A percentile compares a stretch with the other conserved stretches of the same genome.
These are phyloP conservation scores for Suhomyces guaymorum DNA, from an alignment of 1,139 yeast species.

Conservation along the genomic window DNA sequence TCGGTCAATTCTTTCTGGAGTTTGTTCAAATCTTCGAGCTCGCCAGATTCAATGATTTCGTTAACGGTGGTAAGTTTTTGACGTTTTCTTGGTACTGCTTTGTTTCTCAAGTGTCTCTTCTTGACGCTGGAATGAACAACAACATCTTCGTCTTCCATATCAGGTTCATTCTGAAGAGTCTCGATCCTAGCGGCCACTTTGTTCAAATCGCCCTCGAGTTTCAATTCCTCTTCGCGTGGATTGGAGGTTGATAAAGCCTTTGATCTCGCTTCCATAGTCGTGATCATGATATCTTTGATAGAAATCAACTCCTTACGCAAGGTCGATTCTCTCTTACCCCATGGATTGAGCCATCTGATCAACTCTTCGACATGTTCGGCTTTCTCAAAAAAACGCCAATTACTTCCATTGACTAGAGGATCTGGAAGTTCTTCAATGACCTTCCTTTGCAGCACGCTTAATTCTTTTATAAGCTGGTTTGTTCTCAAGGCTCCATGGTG, in stretches of 20 bases:
- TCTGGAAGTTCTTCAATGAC: conserved; percentile 65
- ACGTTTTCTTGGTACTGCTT: conserved; percentile 21
- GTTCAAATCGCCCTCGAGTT: conserved; percentile 22
- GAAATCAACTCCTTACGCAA: conserved; percentile 62
- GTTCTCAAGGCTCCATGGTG: conserved; percentile 45
- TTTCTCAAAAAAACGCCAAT: conserved; percentile 74
- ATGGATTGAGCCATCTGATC: conserved; percentile 66
- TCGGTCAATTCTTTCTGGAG: conserved; percentile 28
- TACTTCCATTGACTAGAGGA: conserved; percentile 49
- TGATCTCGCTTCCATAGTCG: conserved; percentile 61
- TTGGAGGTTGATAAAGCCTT: conserved; percentile 49
- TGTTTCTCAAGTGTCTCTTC: conserved; percentile 21
- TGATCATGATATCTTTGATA: conserved; percentile 54
- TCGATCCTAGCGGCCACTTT: conserved; percentile 21
- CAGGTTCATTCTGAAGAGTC: conserved; percentile 23
- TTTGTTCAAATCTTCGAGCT: conserved; percentile 30
- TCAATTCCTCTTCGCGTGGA: conserved; percentile 43
- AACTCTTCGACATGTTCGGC: conserved; percentile 60
- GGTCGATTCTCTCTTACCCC: conserved; percentile 74
- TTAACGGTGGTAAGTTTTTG: conserved; percentile 27
- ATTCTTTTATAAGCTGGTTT: conserved; percentile 21
- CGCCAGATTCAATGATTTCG: conserved; percentile 33
- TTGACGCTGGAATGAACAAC: conserved; percentile 16
- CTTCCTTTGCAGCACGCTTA: conserved; percentile 60
- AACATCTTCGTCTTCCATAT: conserved; percentile 21